Base-by-base conservation (phyloP, 1,284 basidiomycete species). In the Stereum hirsutum region DNA sequence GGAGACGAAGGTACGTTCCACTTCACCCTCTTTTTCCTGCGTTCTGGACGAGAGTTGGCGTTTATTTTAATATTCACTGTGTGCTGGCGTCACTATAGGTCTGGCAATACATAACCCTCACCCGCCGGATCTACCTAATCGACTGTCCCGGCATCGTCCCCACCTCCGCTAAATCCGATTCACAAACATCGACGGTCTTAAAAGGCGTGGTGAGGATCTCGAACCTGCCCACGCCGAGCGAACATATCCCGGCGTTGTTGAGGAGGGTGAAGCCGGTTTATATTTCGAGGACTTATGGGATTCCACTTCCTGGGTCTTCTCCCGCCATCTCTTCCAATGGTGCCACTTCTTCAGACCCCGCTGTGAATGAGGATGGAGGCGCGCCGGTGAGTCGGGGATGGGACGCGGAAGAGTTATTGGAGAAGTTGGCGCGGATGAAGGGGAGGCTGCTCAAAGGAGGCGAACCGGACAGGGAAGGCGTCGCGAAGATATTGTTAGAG, bases 121-220 rank as follows among this genome's bases (percentile, higher is more conserved):
- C 95, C 56, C 81, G 87, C 48, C 80, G 90, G 49, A 99, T 99
- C 62, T 99, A 98, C 72, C 83, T 99, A 52, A 97, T 99, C 68
- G 96, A 99, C 69, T 99, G 95, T 61, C 95, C 95, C 24, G 95
- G 96, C 48, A 92, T 99, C 60, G 96, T 99, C 1, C 96, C 96
- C 1, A 85, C 93, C 21, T 94, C 92, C 27, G 86, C 91, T 21
- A n/a, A n/a, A n/a, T 69, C 81, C 46, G 95, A 99, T 63, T 81
- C 89, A 1, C 88, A 97, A 59, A 93, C 93, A 0, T 80, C 83
- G 38, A 98, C 86, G 1, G 96, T 99, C 24, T 76, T 99, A 48
- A 99, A 99, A 65, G 96, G 95, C 31, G 95, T 98, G 39, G 84
- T 99, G 21, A 87, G 95, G 51, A 91, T 99, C 21, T 95, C 99